Conservation (phyloP, 2,329 filamentous ascomycete species). For the Trichoderma hamatum region DNA sequence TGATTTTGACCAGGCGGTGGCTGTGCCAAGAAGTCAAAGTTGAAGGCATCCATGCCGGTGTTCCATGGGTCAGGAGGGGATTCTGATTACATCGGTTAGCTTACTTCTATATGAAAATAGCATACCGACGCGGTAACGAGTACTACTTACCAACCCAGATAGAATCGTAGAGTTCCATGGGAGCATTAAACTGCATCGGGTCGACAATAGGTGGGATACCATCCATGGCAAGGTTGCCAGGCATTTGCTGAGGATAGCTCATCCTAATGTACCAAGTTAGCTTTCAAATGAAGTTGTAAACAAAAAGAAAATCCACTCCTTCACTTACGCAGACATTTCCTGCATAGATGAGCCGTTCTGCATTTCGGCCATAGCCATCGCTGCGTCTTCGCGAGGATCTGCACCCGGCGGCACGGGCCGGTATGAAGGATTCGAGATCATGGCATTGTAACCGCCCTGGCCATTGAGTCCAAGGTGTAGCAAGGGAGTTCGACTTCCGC, state of each 20-base stretch:
- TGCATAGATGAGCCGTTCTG: slow-evolving; percentile 58
- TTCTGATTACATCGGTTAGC: slow-evolving; percentile 45
- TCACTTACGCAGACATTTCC: slow-evolving; percentile 49
- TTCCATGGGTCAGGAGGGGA: slow-evolving; percentile 62
- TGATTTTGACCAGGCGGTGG: slow-evolving; percentile 61
- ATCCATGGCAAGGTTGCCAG: slow-evolving; percentile 43
- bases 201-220: slow-evolving; percentile 57
- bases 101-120: not conserved
- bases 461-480: slow-evolving; percentile 33
- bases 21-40: slow-evolving; percentile 63
- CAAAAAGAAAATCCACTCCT: slow-evolving; percentile 3
- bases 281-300: slow-evolving; percentile 23
- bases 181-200: slow-evolving; percentile 62
- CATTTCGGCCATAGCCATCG: slow-evolving; percentile 66
- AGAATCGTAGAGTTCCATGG: slow-evolving; percentile 69
- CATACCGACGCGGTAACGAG: not conserved
- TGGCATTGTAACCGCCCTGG: slow-evolving; percentile 31
- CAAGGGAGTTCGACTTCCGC: slow-evolving; percentile 50
- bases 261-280: slow-evolving; percentile 7
- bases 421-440: slow-evolving; percentile 34
- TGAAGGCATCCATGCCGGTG: slow-evolving; percentile 57
- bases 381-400: slow-evolving; percentile 63
- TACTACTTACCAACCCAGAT: slow-evolving; percentile 65
- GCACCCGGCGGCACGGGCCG: slow-evolving; percentile 32
- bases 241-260: slow-evolving; percentile 41